Conservation (phyloP, 2,329 filamentous ascomycete genomes). For the Lecanicillium sp. region DNA sequence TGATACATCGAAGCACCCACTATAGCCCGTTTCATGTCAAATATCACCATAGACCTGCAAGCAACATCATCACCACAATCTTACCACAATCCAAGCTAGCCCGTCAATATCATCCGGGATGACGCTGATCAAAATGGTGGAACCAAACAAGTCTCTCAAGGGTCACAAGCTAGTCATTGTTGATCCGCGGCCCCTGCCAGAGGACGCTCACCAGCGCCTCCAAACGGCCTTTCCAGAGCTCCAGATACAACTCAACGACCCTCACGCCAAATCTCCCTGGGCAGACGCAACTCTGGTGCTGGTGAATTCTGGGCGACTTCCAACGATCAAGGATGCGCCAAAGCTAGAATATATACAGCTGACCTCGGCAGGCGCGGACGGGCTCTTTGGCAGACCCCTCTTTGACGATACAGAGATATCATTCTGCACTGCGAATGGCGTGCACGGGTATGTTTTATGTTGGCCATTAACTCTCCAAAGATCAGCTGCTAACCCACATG, state of each 20-base stretch:
- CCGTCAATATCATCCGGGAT: constrained; percentile 11
- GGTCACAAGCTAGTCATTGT: constrained; percentile 45
- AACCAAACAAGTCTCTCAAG: constrained; percentile 33
- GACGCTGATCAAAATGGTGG: background rate
- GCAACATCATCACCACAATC: background rate
- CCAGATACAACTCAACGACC: constrained; percentile 31
- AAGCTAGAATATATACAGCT: constrained; percentile 49
- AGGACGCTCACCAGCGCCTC: constrained; percentile 31
- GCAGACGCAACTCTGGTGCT: constrained; percentile 43
- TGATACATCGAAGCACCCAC: too few relatives aligned
- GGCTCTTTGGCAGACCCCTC: constrained; percentile 38
- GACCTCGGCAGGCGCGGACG: constrained; percentile 48
- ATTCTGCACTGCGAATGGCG: constrained; percentile 51
- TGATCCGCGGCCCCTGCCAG: constrained; percentile 26
- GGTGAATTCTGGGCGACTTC: constrained; percentile 35
- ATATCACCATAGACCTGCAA: too few relatives aligned
- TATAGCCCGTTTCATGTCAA: too few relatives aligned
- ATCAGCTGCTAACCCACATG: background rate
- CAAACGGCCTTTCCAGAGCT: constrained; percentile 38
- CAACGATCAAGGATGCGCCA: constrained; percentile 36
- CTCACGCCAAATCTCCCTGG: constrained; percentile 28
- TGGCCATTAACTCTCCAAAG: background rate
- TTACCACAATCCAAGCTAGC: background rate
- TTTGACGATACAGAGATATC: constrained; percentile 44
- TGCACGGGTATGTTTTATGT: constrained; percentile 43